These are phyloP conservation scores for Petunia axillaris DNA, from an alignment of 257 asterid species.

Conservation along the genomic window DNA sequence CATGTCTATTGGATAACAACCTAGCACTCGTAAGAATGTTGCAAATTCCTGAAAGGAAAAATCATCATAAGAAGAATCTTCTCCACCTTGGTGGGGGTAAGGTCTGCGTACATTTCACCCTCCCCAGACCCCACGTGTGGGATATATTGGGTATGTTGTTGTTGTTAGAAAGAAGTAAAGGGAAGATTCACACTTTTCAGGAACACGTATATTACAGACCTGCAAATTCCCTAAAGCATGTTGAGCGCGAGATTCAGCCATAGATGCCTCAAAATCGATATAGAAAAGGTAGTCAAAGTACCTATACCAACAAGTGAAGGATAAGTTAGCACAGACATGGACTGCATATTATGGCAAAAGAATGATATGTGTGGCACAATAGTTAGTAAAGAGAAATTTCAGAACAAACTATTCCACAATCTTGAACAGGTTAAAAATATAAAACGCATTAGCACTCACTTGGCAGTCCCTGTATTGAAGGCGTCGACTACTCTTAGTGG, in stretches of 20 bases:
- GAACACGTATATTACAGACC: constrained; percentile 31
- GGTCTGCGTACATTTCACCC: too few relatives aligned
- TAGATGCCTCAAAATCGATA: constrained; percentile 89
- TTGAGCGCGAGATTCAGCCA: constrained; percentile 89
- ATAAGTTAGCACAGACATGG: not conserved
- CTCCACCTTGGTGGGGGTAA: not conserved
- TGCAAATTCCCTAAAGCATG: constrained; percentile 64
- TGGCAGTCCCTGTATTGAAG: constrained; percentile 38
- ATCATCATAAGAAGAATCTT: not conserved
- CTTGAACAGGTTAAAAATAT: not conserved
- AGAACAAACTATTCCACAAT: not conserved
- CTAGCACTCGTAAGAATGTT: constrained; percentile 34
- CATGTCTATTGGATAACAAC: constrained; percentile 34
- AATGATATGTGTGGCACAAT: too few relatives aligned
- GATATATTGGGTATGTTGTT: too few relatives aligned
- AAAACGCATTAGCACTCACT: constrained; percentile 28
- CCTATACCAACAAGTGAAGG: constrained; percentile 36
- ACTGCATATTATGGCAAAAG: too few relatives aligned
- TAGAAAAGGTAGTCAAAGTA: constrained; percentile 86
- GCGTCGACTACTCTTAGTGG: constrained; percentile 39
- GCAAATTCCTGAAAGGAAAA: constrained; percentile 26
- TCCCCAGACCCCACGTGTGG: too few relatives aligned
- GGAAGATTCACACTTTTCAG: not conserved
- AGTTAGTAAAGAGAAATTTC: too few relatives aligned
- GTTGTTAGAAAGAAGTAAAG: not conserved